Evolutionary conservation across 331 rosid genomes (phyloP), one percentile per base, ranked within the genome.

Genomic region (Dryas integrifolia): DNA sequence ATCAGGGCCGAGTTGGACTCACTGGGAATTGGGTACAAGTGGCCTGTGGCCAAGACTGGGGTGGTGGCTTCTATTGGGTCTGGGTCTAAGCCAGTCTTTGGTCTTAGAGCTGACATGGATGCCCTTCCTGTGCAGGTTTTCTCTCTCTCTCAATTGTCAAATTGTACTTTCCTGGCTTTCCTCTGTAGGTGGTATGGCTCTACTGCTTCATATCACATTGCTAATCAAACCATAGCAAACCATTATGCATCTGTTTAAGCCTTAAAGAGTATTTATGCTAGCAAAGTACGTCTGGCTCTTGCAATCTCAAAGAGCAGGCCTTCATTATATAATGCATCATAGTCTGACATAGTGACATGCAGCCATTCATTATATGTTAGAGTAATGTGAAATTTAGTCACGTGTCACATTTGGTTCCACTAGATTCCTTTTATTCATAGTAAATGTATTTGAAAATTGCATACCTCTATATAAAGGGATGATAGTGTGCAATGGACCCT

Each of bases 1-100:
- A 67, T 85, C 8, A 80, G 89, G 75, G 44, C 83, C 26, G 85
- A 82, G 83, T 85, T 85, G 35, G 89, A 82, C 81, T 49, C 65
- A 13, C 70, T 83, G 1, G 79, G 84, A 57, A 41, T 83, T 11
- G 30, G 40, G 74, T 83, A 83, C 63, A 80, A 72, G 14, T 83
- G 84, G 84, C 82, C 82, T 60, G 76, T 79, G 65, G 86, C 84
- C 50, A 72, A 68, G 46, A 83, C 86, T 58, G 82, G 86, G 7
- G 67, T 83, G 58, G 80, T 83, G 55, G 86, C 79, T 70, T 56
- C 58, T 52, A 72, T 76, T 61, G 86, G 82, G 50, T 40, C 79
- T 48, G 76, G 72, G 6, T 65, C 65, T 21, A 56, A 69, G 5
- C 86, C 74, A 5, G 79, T 79, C 43, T 79, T 79, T 44, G 84